Percentiles rank a stretch among this genome's conserved stretches.
Evolutionary conservation across 148 eudicot genomes (phyloP).

Genomic region (Persicaria tinctoria): DNA sequence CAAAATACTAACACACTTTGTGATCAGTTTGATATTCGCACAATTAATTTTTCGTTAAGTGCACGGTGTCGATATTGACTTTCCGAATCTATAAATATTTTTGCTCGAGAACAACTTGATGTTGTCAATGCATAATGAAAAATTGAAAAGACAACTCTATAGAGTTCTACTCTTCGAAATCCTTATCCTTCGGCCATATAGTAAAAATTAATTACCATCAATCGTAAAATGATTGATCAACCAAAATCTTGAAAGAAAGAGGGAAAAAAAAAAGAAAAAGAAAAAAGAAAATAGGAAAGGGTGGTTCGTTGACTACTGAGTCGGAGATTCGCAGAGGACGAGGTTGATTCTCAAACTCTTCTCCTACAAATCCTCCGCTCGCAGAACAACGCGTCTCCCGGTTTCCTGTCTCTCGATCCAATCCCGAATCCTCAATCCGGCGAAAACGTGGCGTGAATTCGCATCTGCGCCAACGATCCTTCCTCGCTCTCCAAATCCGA

Average conservation of each 20-base stretch:
- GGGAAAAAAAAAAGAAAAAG: background rate
- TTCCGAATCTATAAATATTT: too few relatives aligned
- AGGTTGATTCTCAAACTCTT: background rate
- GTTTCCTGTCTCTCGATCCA: background rate
- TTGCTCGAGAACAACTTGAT: too few relatives aligned
- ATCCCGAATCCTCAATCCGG: background rate
- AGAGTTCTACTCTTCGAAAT: too few relatives aligned
- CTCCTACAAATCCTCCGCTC: conserved; percentile 8
- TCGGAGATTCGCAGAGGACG: background rate
- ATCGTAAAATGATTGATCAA: too few relatives aligned
- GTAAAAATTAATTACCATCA: too few relatives aligned
- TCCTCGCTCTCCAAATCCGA: background rate
- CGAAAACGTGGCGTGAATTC: background rate
- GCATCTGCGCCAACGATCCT: background rate
- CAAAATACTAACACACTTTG: too few relatives aligned
- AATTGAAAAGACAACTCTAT: too few relatives aligned
- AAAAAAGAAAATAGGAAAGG: background rate
- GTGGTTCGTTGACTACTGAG: conserved; percentile 2
- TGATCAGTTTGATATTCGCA: too few relatives aligned
- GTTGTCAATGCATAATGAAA: too few relatives aligned
- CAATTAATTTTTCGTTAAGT: too few relatives aligned
- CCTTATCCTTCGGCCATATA: too few relatives aligned
- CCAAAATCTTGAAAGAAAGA: background rate
- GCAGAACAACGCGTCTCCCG: background rate
- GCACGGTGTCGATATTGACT: too few relatives aligned